Percentiles rank a stretch among this genome's conserved stretches.
phyloP scores from a whole-genome alignment of 257 asterid genomes.

The Nicotiana knightiana region DNA sequence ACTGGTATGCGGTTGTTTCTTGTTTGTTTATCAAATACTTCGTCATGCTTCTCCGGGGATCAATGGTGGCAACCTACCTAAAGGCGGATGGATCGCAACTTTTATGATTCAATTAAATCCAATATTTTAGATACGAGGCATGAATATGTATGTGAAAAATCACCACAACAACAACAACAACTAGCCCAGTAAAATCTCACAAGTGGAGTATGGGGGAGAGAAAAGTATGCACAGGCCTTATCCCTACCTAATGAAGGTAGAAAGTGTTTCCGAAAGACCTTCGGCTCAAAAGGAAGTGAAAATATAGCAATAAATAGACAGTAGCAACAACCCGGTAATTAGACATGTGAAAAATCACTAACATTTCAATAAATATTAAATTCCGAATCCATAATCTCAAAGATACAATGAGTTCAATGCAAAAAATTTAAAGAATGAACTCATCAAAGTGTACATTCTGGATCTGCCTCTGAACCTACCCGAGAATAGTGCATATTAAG shows the following conservation, averaged over 20 bases:
- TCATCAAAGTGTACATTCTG: not conserved
- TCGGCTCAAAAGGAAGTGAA: too few species aligned
- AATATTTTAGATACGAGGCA: not conserved
- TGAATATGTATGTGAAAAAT: not conserved
- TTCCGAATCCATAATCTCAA: not conserved
- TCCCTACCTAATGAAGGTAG: too few species aligned
- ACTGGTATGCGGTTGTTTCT: too few species aligned
- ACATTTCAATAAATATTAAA: not conserved
- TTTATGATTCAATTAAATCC: not conserved
- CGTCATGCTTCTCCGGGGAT: not conserved
- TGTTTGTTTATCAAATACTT: too few species aligned
- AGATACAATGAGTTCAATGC: not conserved
- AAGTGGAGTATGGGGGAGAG: too few species aligned
- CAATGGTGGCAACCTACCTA: not conserved
- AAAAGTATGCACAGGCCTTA: too few species aligned
- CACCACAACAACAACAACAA: not conserved
- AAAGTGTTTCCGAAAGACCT: too few species aligned
- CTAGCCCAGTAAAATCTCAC: too few species aligned
- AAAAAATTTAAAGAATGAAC: not conserved
- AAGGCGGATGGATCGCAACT: not conserved
- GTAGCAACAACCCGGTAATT: too few species aligned
- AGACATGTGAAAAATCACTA: not conserved
- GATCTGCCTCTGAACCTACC: not conserved
- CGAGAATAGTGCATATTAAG: not conserved
- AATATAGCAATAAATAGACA: too few species aligned